Evolutionary conservation across 768 basidiomycete species (phyloP).

Genomic region (Macrocybe gigantea): DNA sequence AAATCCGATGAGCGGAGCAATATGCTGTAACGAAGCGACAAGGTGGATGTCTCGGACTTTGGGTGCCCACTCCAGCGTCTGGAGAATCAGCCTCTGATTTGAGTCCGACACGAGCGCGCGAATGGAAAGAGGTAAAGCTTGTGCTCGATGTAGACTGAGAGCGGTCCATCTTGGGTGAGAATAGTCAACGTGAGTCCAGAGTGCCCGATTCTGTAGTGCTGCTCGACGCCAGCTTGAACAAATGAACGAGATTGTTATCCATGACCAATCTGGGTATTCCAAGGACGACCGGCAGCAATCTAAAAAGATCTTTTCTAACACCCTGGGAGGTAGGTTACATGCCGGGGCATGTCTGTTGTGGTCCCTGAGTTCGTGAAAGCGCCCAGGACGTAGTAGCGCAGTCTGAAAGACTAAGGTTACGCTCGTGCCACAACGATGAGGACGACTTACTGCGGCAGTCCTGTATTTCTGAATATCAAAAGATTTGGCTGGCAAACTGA

Average conservation of each 20-base stretch:
- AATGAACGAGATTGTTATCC: slow-evolving; percentile 28
- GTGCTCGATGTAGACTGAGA: slow-evolving; percentile 25
- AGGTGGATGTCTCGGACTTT: slow-evolving; percentile 29
- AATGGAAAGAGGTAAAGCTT: slow-evolving; percentile 25
- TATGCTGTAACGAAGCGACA: slow-evolving; percentile 25
- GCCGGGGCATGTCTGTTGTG: slow-evolving; percentile 5
- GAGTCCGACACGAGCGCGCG: slow-evolving; percentile 21
- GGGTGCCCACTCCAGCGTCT: slow-evolving; percentile 28
- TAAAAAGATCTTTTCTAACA: slow-evolving; percentile 24
- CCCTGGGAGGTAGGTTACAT: slow-evolving; percentile 20
- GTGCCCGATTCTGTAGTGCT: slow-evolving; percentile 22
- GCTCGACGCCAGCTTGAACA: slow-evolving; percentile 31
- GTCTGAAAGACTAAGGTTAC: slow-evolving; percentile 5
- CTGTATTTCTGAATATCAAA: slow-evolving; percentile 13
- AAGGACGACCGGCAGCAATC: slow-evolving; percentile 14
- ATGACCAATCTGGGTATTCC: slow-evolving; percentile 23
- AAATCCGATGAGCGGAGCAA: slow-evolving; percentile 26
- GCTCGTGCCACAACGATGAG: neutral
- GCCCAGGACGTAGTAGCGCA: slow-evolving; percentile 9
- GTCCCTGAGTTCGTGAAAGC: slow-evolving; percentile 9
- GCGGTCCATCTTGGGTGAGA: slow-evolving; percentile 26
- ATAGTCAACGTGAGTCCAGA: slow-evolving; percentile 36
- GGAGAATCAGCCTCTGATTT: slow-evolving; percentile 24
- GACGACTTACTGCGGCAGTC: slow-evolving; percentile 10
- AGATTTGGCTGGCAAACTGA: slow-evolving; percentile 3